A percentile compares a stretch with the other conserved stretches of the same genome.
These are phyloP conservation scores for Kernera saxatilis DNA, from an alignment of 345 rosid genomes.

Conservation along the genomic window DNA sequence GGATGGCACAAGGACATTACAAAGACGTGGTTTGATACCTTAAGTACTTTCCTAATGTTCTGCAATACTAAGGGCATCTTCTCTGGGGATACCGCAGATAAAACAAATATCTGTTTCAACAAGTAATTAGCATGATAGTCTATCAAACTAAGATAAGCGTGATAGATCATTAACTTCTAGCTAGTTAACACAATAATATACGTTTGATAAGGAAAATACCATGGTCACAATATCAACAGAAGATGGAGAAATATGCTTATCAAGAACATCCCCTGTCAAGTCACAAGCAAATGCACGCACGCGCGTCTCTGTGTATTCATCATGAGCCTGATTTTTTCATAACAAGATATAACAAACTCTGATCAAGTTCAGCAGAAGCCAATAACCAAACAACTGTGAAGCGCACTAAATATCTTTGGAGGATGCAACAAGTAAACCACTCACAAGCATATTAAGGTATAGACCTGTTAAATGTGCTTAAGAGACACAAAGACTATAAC, in stretches of 20 bases:
- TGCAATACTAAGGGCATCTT: constrained; percentile 76
- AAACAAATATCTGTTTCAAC: constrained; percentile 83
- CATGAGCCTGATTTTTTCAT: constrained; percentile 58
- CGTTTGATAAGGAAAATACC: constrained; percentile 44
- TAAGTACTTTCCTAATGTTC: constrained; percentile 66
- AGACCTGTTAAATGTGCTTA: not conserved
- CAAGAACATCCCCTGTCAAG: constrained; percentile 68
- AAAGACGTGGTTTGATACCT: constrained; percentile 39
- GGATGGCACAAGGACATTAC: not conserved
- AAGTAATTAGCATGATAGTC: constrained; percentile 31
- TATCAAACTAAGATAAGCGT: not conserved
- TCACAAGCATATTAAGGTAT: not conserved
- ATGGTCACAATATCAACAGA: constrained; percentile 85
- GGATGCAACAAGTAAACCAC: not conserved
- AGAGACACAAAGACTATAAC: not conserved
- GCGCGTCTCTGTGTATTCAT: constrained; percentile 55
- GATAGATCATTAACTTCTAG: not conserved
- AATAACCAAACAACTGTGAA: not conserved
- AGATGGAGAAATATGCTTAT: constrained; percentile 62
- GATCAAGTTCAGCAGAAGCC: not conserved
- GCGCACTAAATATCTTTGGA: not conserved
- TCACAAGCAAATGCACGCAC: constrained; percentile 72
- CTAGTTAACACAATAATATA: not conserved
- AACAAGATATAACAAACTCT: not conserved
- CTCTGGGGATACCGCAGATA: constrained; percentile 94